Percentiles rank a stretch among this genome's conserved stretches.
These are phyloP conservation scores for Atractiella rhizophila DNA, from an alignment of 768 basidiomycete species.

Conservation along the genomic window DNA sequence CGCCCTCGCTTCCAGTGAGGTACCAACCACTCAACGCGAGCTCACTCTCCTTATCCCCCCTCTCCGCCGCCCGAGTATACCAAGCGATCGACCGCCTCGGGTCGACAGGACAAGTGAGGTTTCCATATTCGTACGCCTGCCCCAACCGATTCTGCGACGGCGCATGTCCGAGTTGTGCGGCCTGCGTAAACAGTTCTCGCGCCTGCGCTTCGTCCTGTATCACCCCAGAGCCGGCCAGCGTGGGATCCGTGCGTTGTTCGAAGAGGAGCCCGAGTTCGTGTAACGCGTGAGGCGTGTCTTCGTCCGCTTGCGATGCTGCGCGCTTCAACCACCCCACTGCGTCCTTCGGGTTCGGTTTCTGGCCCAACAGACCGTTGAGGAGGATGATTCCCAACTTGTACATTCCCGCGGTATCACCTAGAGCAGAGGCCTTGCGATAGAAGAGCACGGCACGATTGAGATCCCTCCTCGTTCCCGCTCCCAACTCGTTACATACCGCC, in stretches of 20 bases:
- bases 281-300: slow-evolving; percentile 88
- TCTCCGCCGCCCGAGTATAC: slow-evolving; percentile 96
- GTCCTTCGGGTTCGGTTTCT: slow-evolving; percentile 64
- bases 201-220: slow-evolving; percentile 59
- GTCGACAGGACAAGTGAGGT: slow-evolving; percentile 67
- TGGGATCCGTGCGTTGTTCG: slow-evolving; percentile 27
- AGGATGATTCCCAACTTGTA: slow-evolving; percentile 99
- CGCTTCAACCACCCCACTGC: slow-evolving; percentile 82
- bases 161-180: slow-evolving; percentile 76
- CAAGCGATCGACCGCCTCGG: slow-evolving; percentile 84
- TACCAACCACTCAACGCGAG: slow-evolving; percentile 96
- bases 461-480: slow-evolving; percentile 78
- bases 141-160: slow-evolving; percentile 89
- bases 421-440: slow-evolving; percentile 82
- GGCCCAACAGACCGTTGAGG: slow-evolving; percentile 54
- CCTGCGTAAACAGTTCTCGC: slow-evolving; percentile 61
- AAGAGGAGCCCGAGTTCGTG: slow-evolving; percentile 28
- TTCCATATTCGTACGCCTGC: slow-evolving; percentile 79
- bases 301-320: slow-evolving; percentile 90
- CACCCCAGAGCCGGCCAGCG: slow-evolving; percentile 27
- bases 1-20: slow-evolving; percentile 77
- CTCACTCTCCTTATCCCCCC: slow-evolving; percentile 82
- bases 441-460: slow-evolving; percentile 72
- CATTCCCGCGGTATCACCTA: slow-evolving; percentile 95
- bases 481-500: slow-evolving; percentile 95